Percentiles rank a stretch among this genome's conserved stretches.
phyloP scores from a whole-genome alignment of 2,329 filamentous ascomycete genomes.

The Talaromyces sp. region DNA sequence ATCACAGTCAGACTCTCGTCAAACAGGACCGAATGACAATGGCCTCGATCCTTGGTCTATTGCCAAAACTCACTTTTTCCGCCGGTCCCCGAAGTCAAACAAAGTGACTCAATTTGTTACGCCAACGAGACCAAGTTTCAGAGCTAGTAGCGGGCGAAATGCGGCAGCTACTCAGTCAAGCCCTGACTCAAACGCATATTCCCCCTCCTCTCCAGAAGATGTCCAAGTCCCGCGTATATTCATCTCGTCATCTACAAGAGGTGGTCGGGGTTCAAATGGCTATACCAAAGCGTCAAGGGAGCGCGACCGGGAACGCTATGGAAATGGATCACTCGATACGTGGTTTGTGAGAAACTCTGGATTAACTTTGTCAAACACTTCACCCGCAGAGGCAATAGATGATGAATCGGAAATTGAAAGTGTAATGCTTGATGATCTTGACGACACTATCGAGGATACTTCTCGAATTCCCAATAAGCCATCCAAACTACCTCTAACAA shows the following conservation, averaged over 20 bases:
- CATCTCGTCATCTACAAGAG: constrained; percentile 17
- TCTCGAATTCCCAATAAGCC: constrained; percentile 13
- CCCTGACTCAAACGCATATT: constrained; percentile 14
- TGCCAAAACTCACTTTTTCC: constrained; percentile 31
- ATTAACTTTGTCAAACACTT: neutral
- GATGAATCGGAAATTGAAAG: constrained; percentile 12
- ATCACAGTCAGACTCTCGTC: neutral
- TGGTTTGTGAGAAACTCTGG: constrained; percentile 26
- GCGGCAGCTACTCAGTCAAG: constrained; percentile 4
- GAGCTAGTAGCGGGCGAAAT: neutral
- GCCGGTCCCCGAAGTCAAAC: constrained; percentile 12
- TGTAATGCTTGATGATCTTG: constrained; percentile 17
- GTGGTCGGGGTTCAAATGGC: neutral
- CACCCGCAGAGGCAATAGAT: neutral
- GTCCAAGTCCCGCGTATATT: constrained; percentile 9
- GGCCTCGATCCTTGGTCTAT: constrained; percentile 37
- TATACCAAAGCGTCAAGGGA: constrained; percentile 20
- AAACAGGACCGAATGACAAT: constrained; percentile 11
- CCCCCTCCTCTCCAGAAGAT: constrained; percentile 18
- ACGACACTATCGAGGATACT: neutral
- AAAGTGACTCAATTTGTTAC: constrained; percentile 22
- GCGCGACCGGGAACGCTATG: constrained; percentile 24
- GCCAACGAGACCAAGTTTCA: constrained; percentile 14
- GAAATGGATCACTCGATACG: constrained; percentile 31
- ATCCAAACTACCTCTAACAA: constrained; percentile 15